Percentiles rank a stretch among this genome's conserved stretches.
These are phyloP conservation scores for Medicago lupulina DNA, from an alignment of 306 rosid species.

Conservation along the genomic window DNA sequence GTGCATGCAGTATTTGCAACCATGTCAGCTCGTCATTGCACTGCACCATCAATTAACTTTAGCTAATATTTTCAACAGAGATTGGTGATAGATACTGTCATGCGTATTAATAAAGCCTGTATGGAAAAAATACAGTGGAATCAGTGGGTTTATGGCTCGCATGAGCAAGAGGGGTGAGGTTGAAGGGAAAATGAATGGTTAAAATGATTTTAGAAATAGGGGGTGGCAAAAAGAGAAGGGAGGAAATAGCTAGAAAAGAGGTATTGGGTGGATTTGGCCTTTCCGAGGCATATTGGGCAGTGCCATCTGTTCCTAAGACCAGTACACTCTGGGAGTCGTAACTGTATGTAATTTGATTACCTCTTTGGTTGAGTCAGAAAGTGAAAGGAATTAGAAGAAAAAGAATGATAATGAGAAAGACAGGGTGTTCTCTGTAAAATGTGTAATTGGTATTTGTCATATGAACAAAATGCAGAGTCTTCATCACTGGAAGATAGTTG, in stretches of 20 bases:
- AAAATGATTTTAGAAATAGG: not conserved
- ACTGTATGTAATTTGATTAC: not conserved
- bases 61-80: not conserved
- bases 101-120: not conserved
- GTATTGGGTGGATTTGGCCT: not conserved
- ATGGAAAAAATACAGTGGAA: not conserved
- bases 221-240: not conserved
- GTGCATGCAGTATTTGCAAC: not conserved
- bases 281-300: not conserved
- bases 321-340: not conserved
- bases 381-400: not conserved
- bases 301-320: not conserved
- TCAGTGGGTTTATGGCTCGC: not conserved
- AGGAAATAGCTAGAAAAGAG: not conserved
- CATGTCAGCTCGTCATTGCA: not conserved
- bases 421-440: not conserved
- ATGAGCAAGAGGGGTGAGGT: not conserved
- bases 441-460: not conserved
- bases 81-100: not conserved
- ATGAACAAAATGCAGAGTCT: not conserved
- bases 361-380: not conserved
- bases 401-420: not conserved
- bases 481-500: not conserved
- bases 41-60: not conserved
- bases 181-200: not conserved